Conservation (phyloP, 495 filamentous ascomycete species). For the Terfezia boudieri region DNA sequence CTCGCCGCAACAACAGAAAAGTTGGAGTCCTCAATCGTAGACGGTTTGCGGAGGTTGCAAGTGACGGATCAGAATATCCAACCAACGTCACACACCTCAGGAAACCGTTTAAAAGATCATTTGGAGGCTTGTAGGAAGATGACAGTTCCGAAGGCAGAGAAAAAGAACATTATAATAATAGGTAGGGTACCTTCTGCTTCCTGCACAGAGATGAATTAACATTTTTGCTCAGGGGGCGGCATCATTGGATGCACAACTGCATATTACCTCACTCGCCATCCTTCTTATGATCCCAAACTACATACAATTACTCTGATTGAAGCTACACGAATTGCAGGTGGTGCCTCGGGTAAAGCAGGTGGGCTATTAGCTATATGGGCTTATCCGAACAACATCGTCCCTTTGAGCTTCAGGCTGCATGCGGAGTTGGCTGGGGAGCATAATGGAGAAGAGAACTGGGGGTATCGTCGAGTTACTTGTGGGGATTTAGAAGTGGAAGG, state of each 20-base stretch:
- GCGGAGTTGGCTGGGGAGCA: constrained; percentile 68
- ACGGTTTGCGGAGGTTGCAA: too few species aligned
- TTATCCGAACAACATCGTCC: constrained; percentile 67
- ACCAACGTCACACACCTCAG: too few species aligned
- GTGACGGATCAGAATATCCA: too few species aligned
- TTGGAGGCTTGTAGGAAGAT: not conserved
- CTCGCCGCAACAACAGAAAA: not conserved
- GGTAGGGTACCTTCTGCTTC: constrained; percentile 3
- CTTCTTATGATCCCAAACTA: constrained; percentile 47
- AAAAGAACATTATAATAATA: constrained; percentile 18
- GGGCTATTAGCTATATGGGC: constrained; percentile 84
- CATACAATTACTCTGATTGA: constrained; percentile 77
- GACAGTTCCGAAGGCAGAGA: constrained; percentile 8
- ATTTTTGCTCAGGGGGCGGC: constrained; percentile 44
- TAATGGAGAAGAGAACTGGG: constrained; percentile 61
- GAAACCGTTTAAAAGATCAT: not conserved
- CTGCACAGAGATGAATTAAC: not conserved
- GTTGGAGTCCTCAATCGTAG: too few species aligned
- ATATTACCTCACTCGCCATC: constrained; percentile 82
- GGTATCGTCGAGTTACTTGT: constrained; percentile 58
- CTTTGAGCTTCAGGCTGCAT: constrained; percentile 68
- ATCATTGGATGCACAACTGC: constrained; percentile 88
- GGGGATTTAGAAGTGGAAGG: constrained; percentile 45
- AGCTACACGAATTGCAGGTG: constrained; percentile 68
- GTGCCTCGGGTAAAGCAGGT: constrained; percentile 86